Base-by-base conservation (phyloP, 2,329 filamentous ascomycete genomes). In the Talaromyces pinophilus region DNA sequence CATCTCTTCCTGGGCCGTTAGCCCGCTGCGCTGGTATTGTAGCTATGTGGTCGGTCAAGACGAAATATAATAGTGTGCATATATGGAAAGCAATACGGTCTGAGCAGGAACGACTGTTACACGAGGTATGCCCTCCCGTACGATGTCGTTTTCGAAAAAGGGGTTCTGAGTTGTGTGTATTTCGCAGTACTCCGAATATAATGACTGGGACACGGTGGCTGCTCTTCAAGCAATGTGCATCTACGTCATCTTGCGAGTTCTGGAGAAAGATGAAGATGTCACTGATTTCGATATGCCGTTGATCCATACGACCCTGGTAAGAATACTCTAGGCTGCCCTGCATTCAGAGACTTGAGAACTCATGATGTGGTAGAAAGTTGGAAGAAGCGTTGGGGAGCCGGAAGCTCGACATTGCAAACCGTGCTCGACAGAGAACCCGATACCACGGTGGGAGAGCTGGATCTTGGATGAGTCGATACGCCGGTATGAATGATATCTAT, bases 61-160 rank as follows among this genome's bases (percentile, higher is more conserved):
- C 30, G 11, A 63, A 42, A n/a, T 19, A 63, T 44, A 63, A 63
- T 44, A 40, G 61, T 33, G 5, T 54, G 13, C 48, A 63, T 38
- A 63, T 63, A 33, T 63, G 61, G 61, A 63, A 15, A 42, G 61
- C 48, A 54, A 63, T 63, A 40, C 61, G 61, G 17, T 55, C 48
- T 30, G 61, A 63, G 61, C 61, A 63, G 61, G 61, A 63, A 22
- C 61, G 61, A 22, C 2, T 63, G n/a, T 54, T 54, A 11, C 19
- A 55, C 40, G n/a, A 63, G 17, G 61, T 63, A 28, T 40, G 13
- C 17, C 13, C 19, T 19, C n/a, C 15, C 46, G 13, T 10, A 52
- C 8, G 2, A 0, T 2, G 6, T 25, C 10, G n/a, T 10, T 40
- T 44, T 38, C 42, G 17, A 17, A 19, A 13, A 60, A 7, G 28